Evolutionary conservation across 2,329 filamentous ascomycete genomes (phyloP).

Genomic region (Ophidiomyces ophidiicola): DNA sequence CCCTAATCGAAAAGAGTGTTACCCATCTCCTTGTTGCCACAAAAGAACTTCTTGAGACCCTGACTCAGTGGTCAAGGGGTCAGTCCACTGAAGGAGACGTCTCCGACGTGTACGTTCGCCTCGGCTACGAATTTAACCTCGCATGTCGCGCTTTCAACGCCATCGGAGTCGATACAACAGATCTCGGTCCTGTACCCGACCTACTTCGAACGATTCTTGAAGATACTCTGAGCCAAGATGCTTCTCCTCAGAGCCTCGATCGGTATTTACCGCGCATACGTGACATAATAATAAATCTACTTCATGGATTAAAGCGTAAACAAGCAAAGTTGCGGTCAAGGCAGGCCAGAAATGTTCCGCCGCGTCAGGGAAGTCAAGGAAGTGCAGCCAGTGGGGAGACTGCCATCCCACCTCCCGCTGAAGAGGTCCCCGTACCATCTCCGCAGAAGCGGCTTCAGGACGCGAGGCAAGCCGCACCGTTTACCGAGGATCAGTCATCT

Average conservation of each 20-base stretch:
- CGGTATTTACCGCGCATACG: slow-evolving; percentile 87
- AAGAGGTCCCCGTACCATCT: slow-evolving; percentile 23
- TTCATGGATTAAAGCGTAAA: slow-evolving; percentile 93
- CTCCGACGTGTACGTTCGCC: slow-evolving; percentile 91
- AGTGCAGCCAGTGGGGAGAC: slow-evolving; percentile 36
- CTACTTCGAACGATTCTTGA: slow-evolving; percentile 81
- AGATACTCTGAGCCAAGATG: slow-evolving; percentile 91
- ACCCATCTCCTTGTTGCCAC: slow-evolving; percentile 95
- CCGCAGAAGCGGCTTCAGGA: slow-evolving; percentile 26
- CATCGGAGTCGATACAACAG: slow-evolving; percentile 89
- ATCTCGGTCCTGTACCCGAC: slow-evolving; percentile 91
- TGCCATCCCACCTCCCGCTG: slow-evolving; percentile 35
- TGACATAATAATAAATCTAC: slow-evolving; percentile 95
- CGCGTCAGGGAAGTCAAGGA: slow-evolving; percentile 36
- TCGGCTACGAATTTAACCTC: slow-evolving; percentile 99
- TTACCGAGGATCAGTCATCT: slow-evolving; percentile 25
- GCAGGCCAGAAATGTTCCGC: slow-evolving; percentile 31
- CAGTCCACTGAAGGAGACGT: slow-evolving; percentile 88
- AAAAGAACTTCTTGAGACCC: slow-evolving; percentile 90
- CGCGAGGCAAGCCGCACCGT: slow-evolving; percentile 29
- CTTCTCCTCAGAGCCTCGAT: slow-evolving; percentile 83
- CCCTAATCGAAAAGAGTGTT: slow-evolving; percentile 97
- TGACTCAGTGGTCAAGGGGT: slow-evolving; percentile 93
- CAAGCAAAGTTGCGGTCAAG: slow-evolving; percentile 68
- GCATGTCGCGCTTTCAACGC: slow-evolving; percentile 92